Evolutionary conservation across 2,329 filamentous ascomycete genomes (phyloP), one percentile per base, ranked within the genome.

Genomic region (Fusarium continuum): DNA sequence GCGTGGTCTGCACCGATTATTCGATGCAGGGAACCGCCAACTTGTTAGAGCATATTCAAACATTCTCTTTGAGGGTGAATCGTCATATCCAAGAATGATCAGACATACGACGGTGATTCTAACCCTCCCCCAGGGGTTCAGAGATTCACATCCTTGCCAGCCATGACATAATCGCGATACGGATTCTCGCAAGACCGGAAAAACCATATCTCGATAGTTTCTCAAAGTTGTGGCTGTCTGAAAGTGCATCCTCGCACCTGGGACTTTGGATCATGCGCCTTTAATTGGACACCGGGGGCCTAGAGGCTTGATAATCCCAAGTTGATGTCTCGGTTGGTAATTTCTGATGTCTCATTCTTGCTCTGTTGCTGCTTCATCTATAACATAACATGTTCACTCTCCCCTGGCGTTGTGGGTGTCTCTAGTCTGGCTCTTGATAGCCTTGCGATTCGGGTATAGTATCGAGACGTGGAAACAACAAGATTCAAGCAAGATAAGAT

Each of bases 211-310:
- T 59, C 29, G 25, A 49, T 43, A 39, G 20, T 47, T 16, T n/a
- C 19, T 13, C 11, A 29, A 41, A 52, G 35, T 14, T 38, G 51
- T 65, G 62, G 52, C 52, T 66, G 62, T 26, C 57, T 65, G 62
- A 59, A 29, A 28, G 36, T 34, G 43, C 20, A 38, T 46, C 35
- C 16, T 48, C 29, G 36, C 20, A 26, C 40, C 38, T 45, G 40
- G n/a, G 29, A 25, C 26, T 8, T 35, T 46, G 16, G 17, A 35
- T 14, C 28, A 34, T 14, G 23, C 22, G 10, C 10, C 16, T 39
- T 38, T 57, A 26, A 54, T 62, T 62, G 61, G 50, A 25, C 22
- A 40, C 32, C 45, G 45, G 35, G n/a, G 22, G 14, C 29, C 23
- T 34, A n/a, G 28, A 17, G 17, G 26, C 28, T 39, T 16, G 29